Conservation (phyloP, 2,329 filamentous ascomycete genomes). For the Didymellaceae sp. region DNA sequence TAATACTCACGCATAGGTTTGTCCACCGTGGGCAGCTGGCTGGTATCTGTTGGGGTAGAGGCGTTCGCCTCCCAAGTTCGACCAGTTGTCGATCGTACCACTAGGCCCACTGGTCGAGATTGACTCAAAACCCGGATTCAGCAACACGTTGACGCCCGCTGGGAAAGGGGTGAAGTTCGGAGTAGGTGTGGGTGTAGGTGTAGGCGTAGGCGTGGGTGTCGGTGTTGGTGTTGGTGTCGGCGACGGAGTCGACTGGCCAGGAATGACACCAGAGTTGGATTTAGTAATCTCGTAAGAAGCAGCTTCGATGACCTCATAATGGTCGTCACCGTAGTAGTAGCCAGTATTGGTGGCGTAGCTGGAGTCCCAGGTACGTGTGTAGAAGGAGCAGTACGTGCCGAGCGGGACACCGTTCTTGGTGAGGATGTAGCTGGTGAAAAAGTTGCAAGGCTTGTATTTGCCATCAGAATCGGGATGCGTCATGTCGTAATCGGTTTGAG, state of each 20-base stretch:
- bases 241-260: not conserved
- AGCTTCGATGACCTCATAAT: not conserved
- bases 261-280: not conserved
- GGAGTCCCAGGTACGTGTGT: conserved; percentile 22
- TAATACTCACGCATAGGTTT: too few relatives aligned
- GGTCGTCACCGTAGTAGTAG: not conserved
- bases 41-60: too few relatives aligned
- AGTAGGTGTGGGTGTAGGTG: too few relatives aligned
- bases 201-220: too few relatives aligned
- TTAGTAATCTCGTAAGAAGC: not conserved
- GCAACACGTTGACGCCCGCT: too few relatives aligned
- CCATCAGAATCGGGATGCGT: not conserved
- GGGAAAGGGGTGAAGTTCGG: too few relatives aligned
- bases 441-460: conserved; percentile 31
- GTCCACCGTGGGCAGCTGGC: too few relatives aligned
- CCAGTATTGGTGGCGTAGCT: conserved; percentile 2
- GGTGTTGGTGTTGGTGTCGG: not conserved
- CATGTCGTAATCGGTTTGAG: conserved; percentile 3
- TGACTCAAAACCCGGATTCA: too few relatives aligned
- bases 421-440: conserved; percentile 44
- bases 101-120: too few relatives aligned
- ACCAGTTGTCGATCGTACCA: too few relatives aligned
- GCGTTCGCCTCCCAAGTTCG: too few relatives aligned
- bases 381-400: conserved; percentile 37
- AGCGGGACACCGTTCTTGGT: conserved; percentile 34